Percentiles rank a stretch among this genome's conserved stretches.
phyloP scores from a whole-genome alignment of 768 basidiomycete genomes.

The Austroboletus eburneus region DNA sequence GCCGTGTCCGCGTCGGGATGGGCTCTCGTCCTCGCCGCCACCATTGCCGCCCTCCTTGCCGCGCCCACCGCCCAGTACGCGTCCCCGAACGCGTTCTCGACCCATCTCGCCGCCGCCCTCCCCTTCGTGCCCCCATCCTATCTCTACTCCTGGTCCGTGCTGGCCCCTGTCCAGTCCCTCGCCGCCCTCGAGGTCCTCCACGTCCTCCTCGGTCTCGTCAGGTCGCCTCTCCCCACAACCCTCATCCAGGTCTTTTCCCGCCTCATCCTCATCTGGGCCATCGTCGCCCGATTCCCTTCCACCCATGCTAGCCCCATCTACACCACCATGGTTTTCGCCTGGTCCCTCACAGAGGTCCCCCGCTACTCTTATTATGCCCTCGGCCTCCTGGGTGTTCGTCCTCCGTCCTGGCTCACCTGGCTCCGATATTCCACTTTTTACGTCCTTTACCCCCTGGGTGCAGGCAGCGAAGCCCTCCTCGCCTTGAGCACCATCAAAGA shows the following conservation, averaged over 20 bases:
- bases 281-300: conserved; percentile 37
- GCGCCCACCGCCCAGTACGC: conserved; percentile 20
- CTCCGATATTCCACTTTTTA: conserved; percentile 93
- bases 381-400: conserved; percentile 48
- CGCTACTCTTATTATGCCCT: conserved; percentile 87
- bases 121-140: conserved; percentile 41
- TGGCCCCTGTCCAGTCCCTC: conserved; percentile 74
- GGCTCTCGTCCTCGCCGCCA: conserved; percentile 61
- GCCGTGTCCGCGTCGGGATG: conserved; percentile 69
- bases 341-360: conserved; percentile 88
- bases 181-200: conserved; percentile 86
- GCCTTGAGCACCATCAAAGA: conserved; percentile 71
- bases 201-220: conserved; percentile 71
- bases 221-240: conserved; percentile 72
- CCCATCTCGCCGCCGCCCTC: conserved; percentile 26
- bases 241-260: conserved; percentile 76
- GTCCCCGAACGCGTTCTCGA: conserved; percentile 37
- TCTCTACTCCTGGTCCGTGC: conserved; percentile 55
- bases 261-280: conserved; percentile 82
- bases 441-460: conserved; percentile 90
- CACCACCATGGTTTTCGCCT: conserved; percentile 88
- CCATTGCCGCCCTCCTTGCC: conserved; percentile 41
- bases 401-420: conserved; percentile 61
- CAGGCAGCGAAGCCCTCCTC: conserved; percentile 84
- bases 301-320: conserved; percentile 76